Evolutionary conservation across 352 stramenopile species (phyloP).

Genomic region (Phytophthora sansomeana): DNA sequence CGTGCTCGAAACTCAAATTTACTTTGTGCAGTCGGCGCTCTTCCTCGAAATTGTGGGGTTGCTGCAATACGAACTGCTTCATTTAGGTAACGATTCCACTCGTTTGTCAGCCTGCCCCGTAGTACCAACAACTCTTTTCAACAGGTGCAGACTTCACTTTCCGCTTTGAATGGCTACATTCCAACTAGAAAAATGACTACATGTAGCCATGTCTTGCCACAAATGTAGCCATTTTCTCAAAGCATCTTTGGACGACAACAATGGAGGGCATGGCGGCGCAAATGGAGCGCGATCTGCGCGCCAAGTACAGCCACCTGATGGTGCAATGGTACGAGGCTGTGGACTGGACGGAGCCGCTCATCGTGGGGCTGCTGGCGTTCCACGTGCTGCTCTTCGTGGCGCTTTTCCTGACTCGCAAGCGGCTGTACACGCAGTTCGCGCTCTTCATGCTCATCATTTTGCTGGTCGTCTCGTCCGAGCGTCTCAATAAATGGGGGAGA

Average conservation of each 20-base stretch:
- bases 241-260: constrained; percentile 4
- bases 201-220: too few species aligned
- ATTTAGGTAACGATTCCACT: constrained; percentile 3
- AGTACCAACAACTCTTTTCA: too few species aligned
- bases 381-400: constrained; percentile 63
- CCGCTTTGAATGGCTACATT: constrained; percentile 10
- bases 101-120: too few species aligned
- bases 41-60: constrained; percentile 10
- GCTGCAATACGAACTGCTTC: constrained; percentile 15
- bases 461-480: constrained; percentile 64
- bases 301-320: constrained; percentile 81
- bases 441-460: constrained; percentile 76
- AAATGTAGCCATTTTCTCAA: constrained; percentile 7
- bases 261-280: constrained; percentile 75
- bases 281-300: constrained; percentile 72
- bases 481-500: constrained; percentile 68
- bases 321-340: constrained; percentile 85
- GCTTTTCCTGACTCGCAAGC: constrained; percentile 67
- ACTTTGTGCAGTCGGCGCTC: constrained; percentile 7
- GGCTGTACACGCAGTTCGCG: constrained; percentile 59
- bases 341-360: constrained; percentile 80
- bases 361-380: constrained; percentile 63
- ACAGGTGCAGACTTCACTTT: constrained; percentile 9
- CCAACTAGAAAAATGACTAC: background rate
- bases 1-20: constrained; percentile 41